These are phyloP conservation scores for Fusarium duplospermum DNA, from an alignment of 2,329 filamentous ascomycete species.

Conservation along the genomic window DNA sequence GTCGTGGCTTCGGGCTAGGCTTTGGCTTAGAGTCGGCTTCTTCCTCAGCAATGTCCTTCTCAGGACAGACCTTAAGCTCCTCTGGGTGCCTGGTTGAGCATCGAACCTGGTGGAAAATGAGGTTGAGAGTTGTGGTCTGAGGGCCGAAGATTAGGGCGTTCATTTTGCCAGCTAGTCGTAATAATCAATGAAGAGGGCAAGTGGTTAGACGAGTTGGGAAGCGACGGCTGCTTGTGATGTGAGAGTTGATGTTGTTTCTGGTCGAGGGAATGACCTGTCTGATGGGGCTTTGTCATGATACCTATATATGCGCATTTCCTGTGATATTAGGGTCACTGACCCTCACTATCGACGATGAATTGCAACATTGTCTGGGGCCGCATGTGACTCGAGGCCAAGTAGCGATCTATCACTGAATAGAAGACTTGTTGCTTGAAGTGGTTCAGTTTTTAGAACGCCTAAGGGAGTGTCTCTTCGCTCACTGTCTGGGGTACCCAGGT, in stretches of 20 bases:
- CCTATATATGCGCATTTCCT: background rate
- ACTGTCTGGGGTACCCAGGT: background rate
- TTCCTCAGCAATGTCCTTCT: background rate
- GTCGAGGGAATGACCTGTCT: background rate
- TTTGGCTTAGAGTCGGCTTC: background rate
- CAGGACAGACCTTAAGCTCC: background rate
- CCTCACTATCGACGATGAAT: background rate
- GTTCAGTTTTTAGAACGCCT: background rate
- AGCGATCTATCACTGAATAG: background rate
- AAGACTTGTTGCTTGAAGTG: background rate
- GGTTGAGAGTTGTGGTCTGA: background rate
- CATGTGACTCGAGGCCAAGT: background rate
- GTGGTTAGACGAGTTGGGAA: background rate
- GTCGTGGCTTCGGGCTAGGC: too few species aligned
- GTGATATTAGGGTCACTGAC: background rate
- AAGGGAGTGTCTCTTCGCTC: background rate
- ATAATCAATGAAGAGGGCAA: background rate
- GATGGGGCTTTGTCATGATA: background rate
- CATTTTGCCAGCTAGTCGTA: background rate
- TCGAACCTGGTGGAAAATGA: background rate
- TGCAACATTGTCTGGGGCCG: background rate
- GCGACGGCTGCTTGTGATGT: background rate
- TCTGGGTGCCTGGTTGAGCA: background rate
- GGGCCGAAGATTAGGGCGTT: background rate
- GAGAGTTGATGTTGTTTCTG: background rate